These are phyloP conservation scores for Chalciporus chontae DNA, from an alignment of 768 basidiomycete genomes.

Conservation along the genomic window DNA sequence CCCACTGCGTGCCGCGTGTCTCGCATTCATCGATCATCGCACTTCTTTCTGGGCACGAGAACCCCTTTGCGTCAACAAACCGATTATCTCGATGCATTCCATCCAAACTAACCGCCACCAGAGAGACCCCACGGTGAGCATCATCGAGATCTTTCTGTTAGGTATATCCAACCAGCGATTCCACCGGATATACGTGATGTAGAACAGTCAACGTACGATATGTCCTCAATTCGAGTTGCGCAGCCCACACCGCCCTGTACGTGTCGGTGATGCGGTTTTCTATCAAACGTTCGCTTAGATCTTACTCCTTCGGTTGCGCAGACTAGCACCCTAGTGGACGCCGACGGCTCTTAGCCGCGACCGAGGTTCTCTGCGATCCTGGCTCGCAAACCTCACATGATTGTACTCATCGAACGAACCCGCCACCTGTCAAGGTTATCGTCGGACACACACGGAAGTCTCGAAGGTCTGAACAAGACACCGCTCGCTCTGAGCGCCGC, in stretches of 20 bases:
- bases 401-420: neutral
- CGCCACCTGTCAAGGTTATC: neutral
- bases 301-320: neutral
- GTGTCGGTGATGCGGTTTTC: neutral
- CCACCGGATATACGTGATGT: neutral
- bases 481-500: neutral
- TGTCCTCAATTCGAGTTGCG: too few species aligned
- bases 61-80: neutral
- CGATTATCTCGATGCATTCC: neutral
- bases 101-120: too few species aligned
- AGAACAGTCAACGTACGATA: neutral
- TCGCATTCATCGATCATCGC: neutral
- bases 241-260: too few species aligned
- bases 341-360: neutral
- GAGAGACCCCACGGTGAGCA: neutral
- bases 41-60: neutral
- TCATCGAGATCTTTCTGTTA: neutral
- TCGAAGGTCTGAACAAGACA: neutral
- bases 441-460: neutral
- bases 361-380: neutral
- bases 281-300: neutral
- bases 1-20: neutral
- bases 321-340: neutral
- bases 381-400: neutral
- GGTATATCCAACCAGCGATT: neutral